A percentile compares a stretch with the other conserved stretches of the same genome.
These are phyloP conservation scores for Marchantia paleacea DNA, from an alignment of 225 moss, liverwort and hornwort genomes.

Conservation along the genomic window DNA sequence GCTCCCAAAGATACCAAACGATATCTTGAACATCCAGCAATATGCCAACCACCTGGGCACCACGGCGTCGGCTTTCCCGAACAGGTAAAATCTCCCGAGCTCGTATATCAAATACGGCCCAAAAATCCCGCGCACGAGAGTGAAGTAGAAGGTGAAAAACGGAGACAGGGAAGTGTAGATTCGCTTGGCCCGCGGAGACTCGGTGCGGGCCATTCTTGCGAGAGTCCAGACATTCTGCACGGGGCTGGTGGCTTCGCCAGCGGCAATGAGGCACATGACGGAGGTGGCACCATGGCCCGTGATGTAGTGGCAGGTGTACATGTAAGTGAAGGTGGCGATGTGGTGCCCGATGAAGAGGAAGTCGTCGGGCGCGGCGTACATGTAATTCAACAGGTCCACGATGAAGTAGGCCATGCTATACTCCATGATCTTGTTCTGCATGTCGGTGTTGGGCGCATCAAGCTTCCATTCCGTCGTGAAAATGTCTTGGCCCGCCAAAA, in stretches of 20 bases:
- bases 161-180: constrained; percentile 79
- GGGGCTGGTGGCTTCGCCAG: constrained; percentile 83
- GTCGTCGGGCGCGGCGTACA: constrained; percentile 78
- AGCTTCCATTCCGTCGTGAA: constrained; percentile 51
- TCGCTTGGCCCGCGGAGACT: constrained; percentile 63
- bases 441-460: constrained; percentile 68
- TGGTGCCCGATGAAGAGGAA: constrained; percentile 97
- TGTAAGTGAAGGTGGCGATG: constrained; percentile 87
- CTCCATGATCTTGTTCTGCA: constrained; percentile 87
- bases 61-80: constrained; percentile 70
- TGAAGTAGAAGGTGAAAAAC: constrained; percentile 86
- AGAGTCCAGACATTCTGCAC: constrained; percentile 95
- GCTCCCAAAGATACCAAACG: constrained; percentile 87
- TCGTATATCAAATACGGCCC: constrained; percentile 81
- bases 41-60: constrained; percentile 92
- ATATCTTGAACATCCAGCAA: constrained; percentile 91
- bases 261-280: constrained; percentile 94
- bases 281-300: constrained; percentile 62
- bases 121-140: constrained; percentile 71
- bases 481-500: constrained; percentile 55
- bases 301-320: constrained; percentile 85
- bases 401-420: constrained; percentile 98
- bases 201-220: constrained; percentile 65
- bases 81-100: constrained; percentile 72
- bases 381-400: constrained; percentile 75